Percentiles rank a stretch among this genome's conserved stretches.
Conservation (phyloP, 495 filamentous ascomycete species). For the Elasticomyces elasticus region DNA sequence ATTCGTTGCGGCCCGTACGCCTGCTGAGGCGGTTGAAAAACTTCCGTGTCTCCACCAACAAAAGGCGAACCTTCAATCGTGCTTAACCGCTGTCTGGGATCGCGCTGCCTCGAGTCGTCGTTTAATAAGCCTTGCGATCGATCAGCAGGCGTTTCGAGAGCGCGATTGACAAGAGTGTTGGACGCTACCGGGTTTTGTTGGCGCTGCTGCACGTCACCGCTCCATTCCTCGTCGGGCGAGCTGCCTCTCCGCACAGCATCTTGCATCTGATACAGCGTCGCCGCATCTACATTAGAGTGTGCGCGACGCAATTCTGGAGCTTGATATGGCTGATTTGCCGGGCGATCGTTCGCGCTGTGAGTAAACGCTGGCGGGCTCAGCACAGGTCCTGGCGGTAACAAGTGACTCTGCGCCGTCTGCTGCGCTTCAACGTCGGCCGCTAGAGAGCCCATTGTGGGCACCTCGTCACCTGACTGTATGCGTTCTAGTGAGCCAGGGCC, state of each 20-base stretch:
- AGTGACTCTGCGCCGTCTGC: slow-evolving; percentile 35
- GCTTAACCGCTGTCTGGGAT: slow-evolving; percentile 24
- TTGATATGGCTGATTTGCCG: slow-evolving; percentile 55
- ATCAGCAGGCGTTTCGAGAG: slow-evolving; percentile 18
- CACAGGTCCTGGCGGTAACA: slow-evolving; percentile 54
- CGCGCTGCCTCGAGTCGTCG: background rate
- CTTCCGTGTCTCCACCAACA: slow-evolving; percentile 13
- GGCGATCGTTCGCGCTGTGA: slow-evolving; percentile 57
- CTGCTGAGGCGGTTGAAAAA: slow-evolving; percentile 8
- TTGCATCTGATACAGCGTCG: slow-evolving; percentile 66
- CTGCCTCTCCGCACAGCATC: slow-evolving; percentile 41
- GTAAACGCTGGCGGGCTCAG: slow-evolving; percentile 64
- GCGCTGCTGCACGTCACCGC: slow-evolving; percentile 32
- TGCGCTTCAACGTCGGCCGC: slow-evolving; percentile 4
- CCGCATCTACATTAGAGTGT: slow-evolving; percentile 69
- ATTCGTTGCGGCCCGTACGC: background rate
- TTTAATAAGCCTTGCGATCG: slow-evolving; percentile 18
- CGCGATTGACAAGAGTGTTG: slow-evolving; percentile 1
- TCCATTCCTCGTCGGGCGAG: slow-evolving; percentile 11
- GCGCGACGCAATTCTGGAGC: slow-evolving; percentile 66
- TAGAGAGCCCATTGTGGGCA: slow-evolving; percentile 12
- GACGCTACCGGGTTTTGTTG: slow-evolving; percentile 23
- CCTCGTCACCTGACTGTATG: slow-evolving; percentile 16
- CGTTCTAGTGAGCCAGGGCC: slow-evolving; percentile 12
- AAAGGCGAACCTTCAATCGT: slow-evolving; percentile 34